Conservation (phyloP, 2,329 filamentous ascomycete species). For the Phialophora tarda region DNA sequence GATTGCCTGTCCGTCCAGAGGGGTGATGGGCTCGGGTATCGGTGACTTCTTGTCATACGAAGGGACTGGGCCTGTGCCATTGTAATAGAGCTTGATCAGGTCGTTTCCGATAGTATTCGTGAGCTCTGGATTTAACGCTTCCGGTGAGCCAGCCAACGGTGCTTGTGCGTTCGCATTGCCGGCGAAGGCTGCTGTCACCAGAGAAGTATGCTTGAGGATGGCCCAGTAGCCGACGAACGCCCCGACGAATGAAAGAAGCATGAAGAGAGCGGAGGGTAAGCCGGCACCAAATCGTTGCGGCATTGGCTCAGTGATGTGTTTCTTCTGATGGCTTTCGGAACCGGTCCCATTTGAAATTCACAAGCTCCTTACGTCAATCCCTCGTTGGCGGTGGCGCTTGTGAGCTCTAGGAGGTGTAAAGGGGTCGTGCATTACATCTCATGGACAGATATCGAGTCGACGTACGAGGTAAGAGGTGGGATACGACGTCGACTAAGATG, state of each 20-base stretch:
- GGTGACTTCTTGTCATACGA: slow-evolving; percentile 37
- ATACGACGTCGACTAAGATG: background rate
- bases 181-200: slow-evolving; percentile 23
- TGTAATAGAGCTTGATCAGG: slow-evolving; percentile 39
- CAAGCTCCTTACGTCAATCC: background rate
- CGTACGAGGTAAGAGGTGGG: too few species aligned
- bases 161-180: slow-evolving; percentile 21
- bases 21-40: slow-evolving; percentile 37
- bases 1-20: slow-evolving; percentile 27
- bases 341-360: background rate
- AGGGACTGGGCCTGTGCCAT: slow-evolving; percentile 39
- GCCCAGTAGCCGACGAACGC: slow-evolving; percentile 28
- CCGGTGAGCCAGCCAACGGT: slow-evolving; percentile 24
- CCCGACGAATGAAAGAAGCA: slow-evolving; percentile 24
- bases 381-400: background rate
- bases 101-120: slow-evolving; percentile 39
- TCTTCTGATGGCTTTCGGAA: background rate
- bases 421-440: background rate
- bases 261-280: slow-evolving; percentile 18
- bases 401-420: background rate
- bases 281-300: slow-evolving; percentile 12
- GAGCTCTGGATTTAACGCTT: slow-evolving; percentile 38
- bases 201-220: slow-evolving; percentile 27
- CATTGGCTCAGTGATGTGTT: background rate
- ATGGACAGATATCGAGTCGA: background rate